Base-by-base conservation (phyloP, 257 asterid genomes). In the Catharanthus roseus region DNA sequence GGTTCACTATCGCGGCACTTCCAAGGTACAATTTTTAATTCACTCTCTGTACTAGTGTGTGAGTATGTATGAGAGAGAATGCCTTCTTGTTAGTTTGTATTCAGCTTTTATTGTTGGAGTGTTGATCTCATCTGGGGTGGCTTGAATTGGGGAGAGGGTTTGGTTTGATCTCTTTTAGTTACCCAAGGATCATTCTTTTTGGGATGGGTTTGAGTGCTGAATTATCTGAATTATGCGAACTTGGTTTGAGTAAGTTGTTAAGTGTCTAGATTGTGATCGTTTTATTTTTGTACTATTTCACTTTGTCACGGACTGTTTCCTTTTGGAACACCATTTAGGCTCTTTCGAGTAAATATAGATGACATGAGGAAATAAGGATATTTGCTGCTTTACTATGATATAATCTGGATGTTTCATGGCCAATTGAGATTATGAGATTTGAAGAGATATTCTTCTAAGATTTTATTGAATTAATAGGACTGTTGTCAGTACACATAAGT, bases 1-100 rank as follows among this genome's bases (percentile, higher is more conserved):
- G 99, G 86, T 88, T 70, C 99, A 95, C 84, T 77, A 79, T 73
- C 96, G 96, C 39, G 99, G 96, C 72, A 88, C 95, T 82, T 89
- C 96, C 26, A 91, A 89, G 93, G 72, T 87, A 42, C 55, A 29
- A 75, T 44, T 60, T 60, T 72, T 68, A 16, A 7, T 57, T 57
- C 23, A 26, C 68, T 73, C 71, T 53, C 64, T 19, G 24, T 70
- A 21, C 38, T 9, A 36, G 11, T 0, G 50, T 39, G 16, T 44
- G 23, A 10, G 21, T 58, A 45, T 26, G 15, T 58, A 38, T 26
- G 24, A 16, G 39, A 39, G 45, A 31, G 51, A 34, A 38, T 13
- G 34, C 2, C 13, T 28, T 45, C 29, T 47, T 11, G 39, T 31
- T 23, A 45, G 42, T 29, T 44, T 29, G 21, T 21, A 11, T 1